Percentiles rank a stretch among this genome's conserved stretches.
phyloP scores from a whole-genome alignment of 106 monocot species.

The Platanthera guangdongensis region DNA sequence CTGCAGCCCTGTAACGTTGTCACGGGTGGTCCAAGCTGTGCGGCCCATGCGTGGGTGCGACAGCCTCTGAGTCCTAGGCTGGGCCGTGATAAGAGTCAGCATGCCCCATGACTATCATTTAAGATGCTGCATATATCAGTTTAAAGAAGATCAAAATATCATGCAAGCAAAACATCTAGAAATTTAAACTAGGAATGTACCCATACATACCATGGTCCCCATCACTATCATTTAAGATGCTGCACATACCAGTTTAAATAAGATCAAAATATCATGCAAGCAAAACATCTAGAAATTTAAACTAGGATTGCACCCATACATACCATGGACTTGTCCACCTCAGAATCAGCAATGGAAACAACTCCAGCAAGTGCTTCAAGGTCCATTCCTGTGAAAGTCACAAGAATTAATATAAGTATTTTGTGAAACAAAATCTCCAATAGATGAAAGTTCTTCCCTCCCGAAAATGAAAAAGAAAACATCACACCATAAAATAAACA shows the following conservation, averaged over 20 bases:
- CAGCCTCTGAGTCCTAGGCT: too few relatives aligned
- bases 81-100: too few relatives aligned
- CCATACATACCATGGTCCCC: slow-evolving; percentile 45
- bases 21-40: too few relatives aligned
- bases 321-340: slow-evolving; percentile 85
- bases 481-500: neutral
- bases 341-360: slow-evolving; percentile 53
- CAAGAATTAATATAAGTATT: neutral
- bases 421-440: neutral
- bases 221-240: neutral
- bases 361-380: slow-evolving; percentile 89
- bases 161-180: neutral
- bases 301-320: neutral
- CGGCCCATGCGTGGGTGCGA: too few relatives aligned
- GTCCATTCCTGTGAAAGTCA: slow-evolving; percentile 52
- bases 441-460: neutral
- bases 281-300: neutral
- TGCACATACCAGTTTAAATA: neutral
- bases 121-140: neutral
- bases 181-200: neutral
- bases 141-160: neutral
- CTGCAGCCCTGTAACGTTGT: too few relatives aligned
- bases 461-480: neutral
- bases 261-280: slow-evolving; percentile 2
- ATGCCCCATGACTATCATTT: neutral